These are phyloP conservation scores for Aspergillus floridensis DNA, from an alignment of 2,329 filamentous ascomycete species.

Conservation along the genomic window DNA sequence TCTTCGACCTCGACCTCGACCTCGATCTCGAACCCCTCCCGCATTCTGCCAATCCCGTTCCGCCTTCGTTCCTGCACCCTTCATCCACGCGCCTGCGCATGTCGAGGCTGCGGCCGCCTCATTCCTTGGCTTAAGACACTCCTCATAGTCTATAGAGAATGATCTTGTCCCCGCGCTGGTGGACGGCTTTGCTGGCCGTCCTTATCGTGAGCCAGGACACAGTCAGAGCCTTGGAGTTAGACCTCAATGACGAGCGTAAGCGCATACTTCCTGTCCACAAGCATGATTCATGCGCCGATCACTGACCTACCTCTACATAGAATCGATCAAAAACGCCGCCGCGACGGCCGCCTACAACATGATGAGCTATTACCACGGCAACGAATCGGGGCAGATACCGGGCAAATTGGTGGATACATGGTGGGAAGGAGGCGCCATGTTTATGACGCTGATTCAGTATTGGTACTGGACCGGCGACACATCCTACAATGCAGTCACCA, in stretches of 20 bases:
- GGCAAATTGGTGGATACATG: constrained; percentile 41
- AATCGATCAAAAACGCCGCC: constrained; percentile 36
- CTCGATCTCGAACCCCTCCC: not conserved
- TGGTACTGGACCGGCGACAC: constrained; percentile 78
- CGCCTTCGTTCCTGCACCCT: not conserved
- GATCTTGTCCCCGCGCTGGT: constrained; percentile 9
- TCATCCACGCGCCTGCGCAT: not conserved
- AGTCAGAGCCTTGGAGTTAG: constrained; percentile 16
- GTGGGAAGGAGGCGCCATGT: constrained; percentile 74
- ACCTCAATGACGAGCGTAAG: constrained; percentile 24
- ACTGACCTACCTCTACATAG: constrained; percentile 15
- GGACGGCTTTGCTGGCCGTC: constrained; percentile 7
- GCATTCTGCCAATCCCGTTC: not conserved
- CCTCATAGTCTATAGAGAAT: not conserved
- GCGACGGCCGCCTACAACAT: constrained; percentile 39
- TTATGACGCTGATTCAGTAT: constrained; percentile 71
- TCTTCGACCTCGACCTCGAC: not conserved
- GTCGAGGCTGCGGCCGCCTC: constrained; percentile 1
- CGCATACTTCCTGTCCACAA: not conserved
- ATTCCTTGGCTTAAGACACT: constrained; percentile 1
- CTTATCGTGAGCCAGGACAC: constrained; percentile 11
- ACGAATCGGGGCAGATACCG: constrained; percentile 39
- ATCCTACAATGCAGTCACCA: constrained; percentile 66
- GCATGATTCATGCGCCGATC: not conserved
- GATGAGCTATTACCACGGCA: constrained; percentile 39